Evolutionary conservation across 148 eudicot genomes (phyloP).

Genomic region (Linanthus parryae): DNA sequence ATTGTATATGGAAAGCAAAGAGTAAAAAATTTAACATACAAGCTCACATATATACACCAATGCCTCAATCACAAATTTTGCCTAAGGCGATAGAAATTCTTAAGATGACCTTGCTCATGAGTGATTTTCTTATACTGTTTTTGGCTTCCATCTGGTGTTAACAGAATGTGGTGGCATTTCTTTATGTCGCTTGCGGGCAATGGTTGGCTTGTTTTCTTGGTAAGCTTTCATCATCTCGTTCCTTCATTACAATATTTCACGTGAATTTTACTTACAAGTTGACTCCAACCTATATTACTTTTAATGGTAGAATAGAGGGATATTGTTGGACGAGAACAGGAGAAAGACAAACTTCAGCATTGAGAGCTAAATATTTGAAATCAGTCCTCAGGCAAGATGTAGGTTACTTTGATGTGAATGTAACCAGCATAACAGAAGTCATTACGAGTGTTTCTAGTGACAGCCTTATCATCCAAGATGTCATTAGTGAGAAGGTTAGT

Average conservation of each 20-base stretch:
- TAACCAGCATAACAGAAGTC: conserved; percentile 62
- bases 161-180: conserved; percentile 59
- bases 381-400: conserved; percentile 74
- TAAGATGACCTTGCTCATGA: too few relatives aligned
- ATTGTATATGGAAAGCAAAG: too few relatives aligned
- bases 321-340: conserved; percentile 80
- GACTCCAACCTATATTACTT: too few relatives aligned
- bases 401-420: conserved; percentile 61
- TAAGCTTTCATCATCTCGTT: conserved; percentile 6
- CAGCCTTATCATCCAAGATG: conserved; percentile 63
- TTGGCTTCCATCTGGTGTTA: too few relatives aligned
- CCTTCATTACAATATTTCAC: too few relatives aligned
- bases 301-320: too few relatives aligned
- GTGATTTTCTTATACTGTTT: too few relatives aligned
- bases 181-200: conserved; percentile 58
- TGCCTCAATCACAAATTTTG: too few relatives aligned
- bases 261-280: too few relatives aligned
- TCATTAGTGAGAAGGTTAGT: conserved; percentile 65
- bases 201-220: conserved; percentile 69
- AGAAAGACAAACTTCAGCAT: conserved; percentile 67
- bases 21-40: too few relatives aligned
- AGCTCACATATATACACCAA: too few relatives aligned
- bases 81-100: too few relatives aligned
- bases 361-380: conserved; percentile 55
- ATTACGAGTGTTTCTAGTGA: conserved; percentile 64